Base-by-base conservation (phyloP, 2,329 filamentous ascomycete species). In the Nemania sp. region DNA sequence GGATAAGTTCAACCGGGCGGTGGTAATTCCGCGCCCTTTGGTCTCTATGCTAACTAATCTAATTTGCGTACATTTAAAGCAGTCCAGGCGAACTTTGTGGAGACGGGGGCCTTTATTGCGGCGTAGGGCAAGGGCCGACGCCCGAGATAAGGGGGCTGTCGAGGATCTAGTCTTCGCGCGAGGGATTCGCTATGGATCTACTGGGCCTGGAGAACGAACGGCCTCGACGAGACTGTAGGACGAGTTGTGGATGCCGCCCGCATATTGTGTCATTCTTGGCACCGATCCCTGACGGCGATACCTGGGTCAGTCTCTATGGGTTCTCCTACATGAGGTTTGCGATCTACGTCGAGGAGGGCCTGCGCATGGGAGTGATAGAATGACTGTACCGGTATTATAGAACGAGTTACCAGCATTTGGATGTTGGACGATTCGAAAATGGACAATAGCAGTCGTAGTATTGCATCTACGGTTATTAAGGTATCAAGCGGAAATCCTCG, bases 151-250 rank as follows among this genome's bases (percentile, higher is more conserved):
- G 15, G 70, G 70, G 1, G 76, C 78, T 0, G 68, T 79, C 34
- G 79, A 82, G 68, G 77, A 81, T 46, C 73, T 83, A 62, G 81
- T 83, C 2, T 83, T 81, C 63, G 80, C 79, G 75, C 37, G 72
- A 76, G 2, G 78, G 73, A 0, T 82, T 80, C 58, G 76, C 79
- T 2, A 83, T 83, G 80, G 74, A 78, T 5, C 63, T 79, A 45
- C 69, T 83, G 53, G 80, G 75, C 0, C 65, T 83, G 3, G 62
- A 80, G 68, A 76, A 83, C 51, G 79, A 83, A 70, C n/a, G 73
- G 79, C 51, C 67, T 83, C 6, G 79, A 82, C 20, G 62, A 71
- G 12, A 76, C 78, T 4, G 72, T 83, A 2, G 68, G 69, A 37
- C 64, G 66, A 2, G 71, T 78, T 5, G 73, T 79, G 6, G 71